Base-by-base conservation (phyloP, 441 rosid genomes). In the Erysimum cheiri region DNA sequence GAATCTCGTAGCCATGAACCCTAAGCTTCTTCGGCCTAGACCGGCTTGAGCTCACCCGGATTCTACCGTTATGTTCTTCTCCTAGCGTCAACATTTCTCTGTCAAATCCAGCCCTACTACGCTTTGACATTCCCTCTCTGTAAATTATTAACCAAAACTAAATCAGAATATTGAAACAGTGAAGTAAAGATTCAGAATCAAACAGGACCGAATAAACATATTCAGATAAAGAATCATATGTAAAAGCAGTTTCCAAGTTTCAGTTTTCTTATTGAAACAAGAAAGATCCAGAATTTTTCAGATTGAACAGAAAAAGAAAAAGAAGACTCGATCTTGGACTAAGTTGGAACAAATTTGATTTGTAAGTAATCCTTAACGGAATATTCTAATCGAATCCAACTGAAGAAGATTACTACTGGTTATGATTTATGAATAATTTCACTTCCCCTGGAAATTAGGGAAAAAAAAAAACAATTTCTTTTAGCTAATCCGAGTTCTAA, bases 91-190 rank as follows among this genome's bases (percentile, higher is more conserved):
- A 43, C 81, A 78, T 80, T 60, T 73, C 74, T 32, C 63, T 29
- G 15, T 73, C 44, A 43, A 71, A 70, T 22, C 67, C 35, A 74
- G 12, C 67, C 74, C 67, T 81, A 81, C 56, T 81, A 83, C 37
- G 55, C 71, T 52, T 75, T 28, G 60, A 64, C 63, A 57, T 80
- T 82, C 84, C 76, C 52, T 78, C 79, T 78, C 69, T 79, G 60
- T 77, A 79, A 84, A 86, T 69, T 54, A 80, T 60, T 8, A 53
- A 46, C 72, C 19, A 17, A 53, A 35, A 8, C 12, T 0, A 19
- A 35, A 46, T 44, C 63, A 15, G 50, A 72, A 56, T 56, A 7
- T 33, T 33, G 9, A 9, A 36, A 9, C 13, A 22, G 24, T 22
- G 24, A 22, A 22, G 2, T 0, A 22, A 28, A 46, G 24, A 22